Percentiles rank a stretch among this genome's conserved stretches.
Conservation (phyloP, 2,329 filamentous ascomycete genomes). For the Botrytis pseudocinerea region DNA sequence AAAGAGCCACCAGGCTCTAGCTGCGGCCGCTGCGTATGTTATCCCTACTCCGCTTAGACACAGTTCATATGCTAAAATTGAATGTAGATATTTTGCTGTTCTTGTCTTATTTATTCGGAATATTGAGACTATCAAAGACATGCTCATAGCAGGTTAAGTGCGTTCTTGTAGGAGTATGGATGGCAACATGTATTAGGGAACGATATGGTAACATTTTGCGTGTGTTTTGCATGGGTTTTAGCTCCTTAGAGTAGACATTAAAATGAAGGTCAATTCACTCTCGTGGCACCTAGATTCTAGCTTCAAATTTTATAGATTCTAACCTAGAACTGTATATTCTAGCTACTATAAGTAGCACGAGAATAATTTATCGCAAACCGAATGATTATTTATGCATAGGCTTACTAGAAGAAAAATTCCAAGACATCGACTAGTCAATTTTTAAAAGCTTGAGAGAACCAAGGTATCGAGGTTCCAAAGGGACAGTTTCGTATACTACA, state of each 20-base stretch:
- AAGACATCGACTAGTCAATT: too few relatives aligned
- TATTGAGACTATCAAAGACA: not conserved
- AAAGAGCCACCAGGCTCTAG: constrained; percentile 33
- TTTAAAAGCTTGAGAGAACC: too few relatives aligned
- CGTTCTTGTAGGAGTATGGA: not conserved
- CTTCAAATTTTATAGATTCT: too few relatives aligned
- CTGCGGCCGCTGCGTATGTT: constrained; percentile 31
- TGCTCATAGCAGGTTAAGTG: too few relatives aligned
- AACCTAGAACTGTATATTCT: too few relatives aligned
- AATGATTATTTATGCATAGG: not conserved
- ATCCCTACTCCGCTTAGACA: not conserved
- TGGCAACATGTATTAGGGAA: not conserved
- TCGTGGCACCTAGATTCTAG: too few relatives aligned
- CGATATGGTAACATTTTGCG: not conserved
- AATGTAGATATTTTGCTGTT: constrained; percentile 32
- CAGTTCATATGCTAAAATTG: not conserved
- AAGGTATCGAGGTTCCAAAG: too few relatives aligned
- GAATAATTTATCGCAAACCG: not conserved
- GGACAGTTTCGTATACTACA: too few relatives aligned
- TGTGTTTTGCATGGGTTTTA: not conserved
- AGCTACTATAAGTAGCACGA: too few relatives aligned
- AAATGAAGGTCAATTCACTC: too few relatives aligned
- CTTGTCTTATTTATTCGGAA: constrained; percentile 31
- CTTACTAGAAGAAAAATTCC: too few relatives aligned
- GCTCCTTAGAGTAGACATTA: too few relatives aligned